These are phyloP conservation scores for Cucurbitaria berberidis DNA, from an alignment of 2,329 filamentous ascomycete genomes.

Conservation along the genomic window DNA sequence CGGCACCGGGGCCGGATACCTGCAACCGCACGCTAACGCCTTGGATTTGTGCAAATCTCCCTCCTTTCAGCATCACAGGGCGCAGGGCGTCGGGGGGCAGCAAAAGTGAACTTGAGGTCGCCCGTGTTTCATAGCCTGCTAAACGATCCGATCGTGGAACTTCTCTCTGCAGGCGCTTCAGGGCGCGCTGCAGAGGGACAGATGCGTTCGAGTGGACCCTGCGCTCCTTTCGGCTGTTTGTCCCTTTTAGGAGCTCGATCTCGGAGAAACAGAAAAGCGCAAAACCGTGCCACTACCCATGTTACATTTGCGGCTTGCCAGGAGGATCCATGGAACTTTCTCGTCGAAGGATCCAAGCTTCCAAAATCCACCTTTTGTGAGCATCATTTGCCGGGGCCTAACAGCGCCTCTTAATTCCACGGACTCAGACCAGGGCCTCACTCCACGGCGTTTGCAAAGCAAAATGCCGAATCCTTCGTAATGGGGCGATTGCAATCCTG, in stretches of 20 bases:
- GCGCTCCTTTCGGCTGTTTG: conserved; percentile 13
- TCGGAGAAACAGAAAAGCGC: conserved; percentile 11
- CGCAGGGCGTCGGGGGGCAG: background rate
- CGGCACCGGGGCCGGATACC: background rate
- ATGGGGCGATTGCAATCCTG: conserved; percentile 8
- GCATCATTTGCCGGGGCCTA: background rate
- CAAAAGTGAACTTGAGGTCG: background rate
- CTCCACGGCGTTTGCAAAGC: background rate
- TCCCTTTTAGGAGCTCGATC: conserved; percentile 14
- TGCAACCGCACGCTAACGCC: background rate
- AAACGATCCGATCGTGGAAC: background rate
- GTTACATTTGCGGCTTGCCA: background rate
- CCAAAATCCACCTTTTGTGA: conserved; percentile 10
- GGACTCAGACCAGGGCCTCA: too few relatives aligned
- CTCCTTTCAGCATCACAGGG: background rate
- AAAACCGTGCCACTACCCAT: background rate
- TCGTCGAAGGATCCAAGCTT: conserved; percentile 6
- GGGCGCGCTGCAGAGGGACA: conserved; percentile 7
- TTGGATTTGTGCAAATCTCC: background rate
- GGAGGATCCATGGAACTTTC: conserved; percentile 5
- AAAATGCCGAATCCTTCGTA: conserved; percentile 14
- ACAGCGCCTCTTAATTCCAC: conserved; percentile 7
- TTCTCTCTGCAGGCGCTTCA: background rate
- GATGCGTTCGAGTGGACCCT: background rate
- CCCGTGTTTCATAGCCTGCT: background rate